Conservation (phyloP, 164 flowering plant genomes). For the Vitis vinifera region ASM3070453v1 NC_081811.1:583501-584000, state of each 20-base stretch:
- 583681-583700: not conserved
- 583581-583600: too few relatives aligned
- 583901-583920: conserved; percentile 44
- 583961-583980: conserved; percentile 28
- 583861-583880: conserved; percentile 19
- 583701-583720: not conserved
- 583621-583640: too few relatives aligned
- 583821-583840: conserved; percentile 22
- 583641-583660: not conserved
- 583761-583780: not conserved
- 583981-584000: conserved; percentile 41
- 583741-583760: not conserved
- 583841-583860: conserved; percentile 13
- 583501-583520: not conserved
- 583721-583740: not conserved
- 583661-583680: not conserved
- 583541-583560: too few relatives aligned
- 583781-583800: conserved; percentile 12
- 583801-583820: conserved; percentile 9
- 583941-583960: conserved; percentile 52
- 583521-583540: too few relatives aligned
- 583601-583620: too few relatives aligned
- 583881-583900: conserved; percentile 21
- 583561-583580: too few relatives aligned
- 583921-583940: conserved; percentile 54